Base-by-base conservation (phyloP, 2,329 filamentous ascomycete species). In the Arthrobotrys conoides region DNA sequence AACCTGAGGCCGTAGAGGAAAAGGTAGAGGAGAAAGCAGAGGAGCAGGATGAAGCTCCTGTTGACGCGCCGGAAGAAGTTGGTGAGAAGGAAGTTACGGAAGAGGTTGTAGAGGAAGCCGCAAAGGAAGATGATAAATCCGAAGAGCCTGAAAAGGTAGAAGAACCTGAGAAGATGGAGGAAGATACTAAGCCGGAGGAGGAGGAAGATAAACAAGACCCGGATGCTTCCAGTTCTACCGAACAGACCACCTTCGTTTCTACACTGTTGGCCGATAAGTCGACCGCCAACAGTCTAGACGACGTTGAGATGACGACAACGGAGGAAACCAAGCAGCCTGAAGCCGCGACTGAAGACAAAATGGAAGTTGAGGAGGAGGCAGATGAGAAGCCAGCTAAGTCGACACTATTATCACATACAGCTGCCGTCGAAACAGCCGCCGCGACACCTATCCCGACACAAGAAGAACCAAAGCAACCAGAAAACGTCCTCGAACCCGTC, bases 1-100 rank as follows among this genome's bases (percentile, higher is more conserved):
- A 81, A n/a, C 83, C 81, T 3, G 82, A 83, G 64, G 83, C 83
- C 46, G 80, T 57, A 16, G 72, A 75, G 10, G 71, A 81, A 5
- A 65, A 70, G 30, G 66, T 77, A 51, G 68, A 73, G 24, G 41
- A 51, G 14, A 70, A 72, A 48, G 53, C 64, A 24, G 69, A 79
- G 24, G 64, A 67, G 24, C 65, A 64, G 36, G 72, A 46, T 22
- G 20, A 51, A 38, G 33, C 18, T 24, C 12, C 61, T 16, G 59
- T 24, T 14, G 61, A 68, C 64, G 57, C 71, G 44, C 41, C 61
- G n/a, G 46, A 46, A 36, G 71, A 27, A 20, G 63, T 44, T n/a
- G 48, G 63, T 12, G 64, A 76, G 36, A 61, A 64, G 10, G 38
- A 53, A 12, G 57, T 44, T 9, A 71, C 63, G 20, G 33, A 48